Base-by-base conservation (phyloP, 148 eudicot species). In the Persicaria tinctoria region DNA sequence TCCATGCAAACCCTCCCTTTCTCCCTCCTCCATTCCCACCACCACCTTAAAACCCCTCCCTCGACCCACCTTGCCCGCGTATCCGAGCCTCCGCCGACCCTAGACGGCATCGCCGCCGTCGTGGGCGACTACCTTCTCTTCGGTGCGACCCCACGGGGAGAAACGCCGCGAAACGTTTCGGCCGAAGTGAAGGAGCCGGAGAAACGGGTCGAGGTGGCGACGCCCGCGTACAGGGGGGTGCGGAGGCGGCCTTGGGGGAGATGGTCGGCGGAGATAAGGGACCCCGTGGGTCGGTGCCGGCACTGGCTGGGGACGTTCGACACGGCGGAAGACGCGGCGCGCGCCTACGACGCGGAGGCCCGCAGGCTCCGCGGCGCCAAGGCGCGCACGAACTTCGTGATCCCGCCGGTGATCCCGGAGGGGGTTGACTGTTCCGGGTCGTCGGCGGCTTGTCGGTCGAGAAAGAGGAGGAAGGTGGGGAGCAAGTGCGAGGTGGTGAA, bases 251-350 rank as follows among this genome's bases (percentile, higher is more conserved):
- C 98, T 14, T 93, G 98, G 98, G 98, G 96, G 27, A 72, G 98
- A 79, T 93, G 85, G 86, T 93, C 98, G 73, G 93, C 98, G 44
- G 98, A 93, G 89, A 93, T 93, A 68, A 80, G 98, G 2, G 98
- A 93, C 85, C 77, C 93, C 0, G 84, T 93, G 1, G 98, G 98
- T 41, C 83, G 85, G 81, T 90, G 98, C 77, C 55, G 98, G 2
- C 98, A 90, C 81, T 93, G 98, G 98, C 88, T 93, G 0, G 98
- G 98, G 7, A 93, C 98, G 1, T 93, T 93, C 74, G 93, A 93
- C 82, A 87, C 97, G 3, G 78, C 97, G 0, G 97, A 91, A 72
- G 97, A 91, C 45, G 97, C 93, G 4, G 97, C 97, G 53, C 88
- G 93, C 17, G 96, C 98, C 0, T 93, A 93, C 49, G 98, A 93